Percentiles rank a stretch among this genome's conserved stretches.
Conservation (phyloP, 768 basidiomycete genomes). For the Paxillus involutus region DNA sequence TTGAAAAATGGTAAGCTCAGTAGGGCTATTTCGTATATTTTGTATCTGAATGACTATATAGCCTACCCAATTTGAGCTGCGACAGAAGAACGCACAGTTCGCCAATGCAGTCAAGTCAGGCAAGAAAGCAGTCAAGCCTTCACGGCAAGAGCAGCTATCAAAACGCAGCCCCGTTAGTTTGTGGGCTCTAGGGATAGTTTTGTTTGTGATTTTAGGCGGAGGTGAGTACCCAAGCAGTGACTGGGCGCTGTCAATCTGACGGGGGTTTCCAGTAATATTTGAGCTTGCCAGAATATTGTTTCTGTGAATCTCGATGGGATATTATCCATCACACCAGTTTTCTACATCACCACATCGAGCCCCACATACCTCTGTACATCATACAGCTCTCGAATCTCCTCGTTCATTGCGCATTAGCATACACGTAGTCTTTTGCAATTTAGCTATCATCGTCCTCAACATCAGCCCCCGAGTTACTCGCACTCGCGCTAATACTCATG, state of each 20-base stretch:
- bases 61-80: slow-evolving; percentile 84
- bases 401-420: slow-evolving; percentile 6
- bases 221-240: slow-evolving; percentile 44
- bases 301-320: slow-evolving; percentile 39
- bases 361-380: slow-evolving; percentile 3
- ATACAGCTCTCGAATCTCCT: slow-evolving; percentile 9
- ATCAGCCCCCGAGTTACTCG: slow-evolving; percentile 52
- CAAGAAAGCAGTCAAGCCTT: slow-evolving; percentile 73
- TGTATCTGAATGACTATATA: slow-evolving; percentile 25
- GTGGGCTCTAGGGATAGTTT: slow-evolving; percentile 70
- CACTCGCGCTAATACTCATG: slow-evolving; percentile 57
- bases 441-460: slow-evolving; percentile 31
- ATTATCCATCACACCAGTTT: not conserved
- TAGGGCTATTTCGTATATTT: not conserved
- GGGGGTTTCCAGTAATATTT: slow-evolving; percentile 58
- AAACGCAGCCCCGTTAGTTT: slow-evolving; percentile 75
- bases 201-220: slow-evolving; percentile 82
- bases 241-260: slow-evolving; percentile 1
- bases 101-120: slow-evolving; percentile 69
- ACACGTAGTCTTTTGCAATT: slow-evolving; percentile 11
- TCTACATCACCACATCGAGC: not conserved
- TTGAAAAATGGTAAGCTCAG: slow-evolving; percentile 31
- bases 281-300: slow-evolving; percentile 69
- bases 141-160: slow-evolving; percentile 66
- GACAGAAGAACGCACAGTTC: slow-evolving; percentile 79